These are phyloP conservation scores for Dioszegia aurantiaca DNA, from an alignment of 768 basidiomycete species.

Conservation along the genomic window DNA sequence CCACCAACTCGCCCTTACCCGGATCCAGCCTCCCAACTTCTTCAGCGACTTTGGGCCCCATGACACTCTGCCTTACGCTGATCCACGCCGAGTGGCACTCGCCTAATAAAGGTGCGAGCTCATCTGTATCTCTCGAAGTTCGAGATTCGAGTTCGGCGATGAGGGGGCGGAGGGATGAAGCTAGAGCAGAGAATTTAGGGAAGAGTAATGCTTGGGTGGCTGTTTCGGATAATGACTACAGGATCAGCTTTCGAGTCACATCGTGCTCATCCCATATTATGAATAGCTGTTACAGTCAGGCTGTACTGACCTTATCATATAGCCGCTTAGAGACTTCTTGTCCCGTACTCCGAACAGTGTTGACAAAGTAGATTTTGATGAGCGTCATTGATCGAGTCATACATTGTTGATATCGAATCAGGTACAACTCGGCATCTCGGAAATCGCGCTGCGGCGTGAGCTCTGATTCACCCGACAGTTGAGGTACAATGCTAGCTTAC, in stretches of 20 bases:
- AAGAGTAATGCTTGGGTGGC: constrained; percentile 72
- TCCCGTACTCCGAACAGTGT: constrained; percentile 72
- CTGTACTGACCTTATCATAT: constrained; percentile 64
- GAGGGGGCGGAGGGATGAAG: constrained; percentile 70
- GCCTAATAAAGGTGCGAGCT: constrained; percentile 69
- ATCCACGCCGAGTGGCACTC: constrained; percentile 91
- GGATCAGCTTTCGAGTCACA: constrained; percentile 22
- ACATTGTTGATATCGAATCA: constrained; percentile 97
- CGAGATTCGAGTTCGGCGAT: constrained; percentile 81
- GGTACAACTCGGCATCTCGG: constrained; percentile 85
- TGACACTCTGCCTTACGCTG: constrained; percentile 65
- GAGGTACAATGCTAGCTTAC: constrained; percentile 59
- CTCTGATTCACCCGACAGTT: not conserved
- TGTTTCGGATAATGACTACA: constrained; percentile 70
- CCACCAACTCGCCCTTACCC: constrained; percentile 74
- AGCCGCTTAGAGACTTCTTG: constrained; percentile 73
- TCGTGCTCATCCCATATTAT: too few species aligned
- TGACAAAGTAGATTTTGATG: constrained; percentile 94
- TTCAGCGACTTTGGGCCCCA: constrained; percentile 69
- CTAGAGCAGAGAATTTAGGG: constrained; percentile 74
- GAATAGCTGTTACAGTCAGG: too few species aligned
- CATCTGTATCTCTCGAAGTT: constrained; percentile 72
- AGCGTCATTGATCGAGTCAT: constrained; percentile 97
- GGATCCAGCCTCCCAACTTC: constrained; percentile 84
- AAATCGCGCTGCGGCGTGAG: constrained; percentile 68